A percentile compares a stretch with the other conserved stretches of the same genome.
Conservation (phyloP, 1,284 basidiomycete species). For the Rhodofomes roseus region DNA sequence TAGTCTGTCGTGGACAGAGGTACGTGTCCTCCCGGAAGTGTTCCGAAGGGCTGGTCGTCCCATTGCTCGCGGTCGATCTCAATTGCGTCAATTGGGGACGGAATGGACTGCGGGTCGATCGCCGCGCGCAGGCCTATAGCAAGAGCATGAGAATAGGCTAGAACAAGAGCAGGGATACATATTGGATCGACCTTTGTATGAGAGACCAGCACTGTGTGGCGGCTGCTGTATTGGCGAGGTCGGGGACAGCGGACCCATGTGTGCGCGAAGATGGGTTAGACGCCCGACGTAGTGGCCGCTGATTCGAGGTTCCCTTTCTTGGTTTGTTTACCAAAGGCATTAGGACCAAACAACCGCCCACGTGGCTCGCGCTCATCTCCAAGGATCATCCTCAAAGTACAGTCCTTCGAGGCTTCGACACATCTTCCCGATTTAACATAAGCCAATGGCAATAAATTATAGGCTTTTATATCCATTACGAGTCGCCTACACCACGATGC, state of each 20-base stretch:
- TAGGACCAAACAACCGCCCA: constrained; percentile 28
- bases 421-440: no score
- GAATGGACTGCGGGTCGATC: constrained; percentile 90
- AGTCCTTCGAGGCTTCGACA: no score
- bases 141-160: neutral
- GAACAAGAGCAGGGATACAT: neutral
- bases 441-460: no score
- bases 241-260: constrained; percentile 3
- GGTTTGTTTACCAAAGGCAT: constrained; percentile 3
- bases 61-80: constrained; percentile 84
- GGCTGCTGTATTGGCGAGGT: constrained; percentile 69
- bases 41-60: constrained; percentile 76
- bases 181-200: constrained; percentile 51
- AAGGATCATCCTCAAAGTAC: no score
- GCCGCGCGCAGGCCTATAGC: constrained; percentile 67
- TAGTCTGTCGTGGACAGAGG: constrained; percentile 90
- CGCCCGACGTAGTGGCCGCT: neutral
- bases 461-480: no score
- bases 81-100: constrained; percentile 83
- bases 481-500: no score
- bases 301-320: neutral
- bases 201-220: constrained; percentile 73
- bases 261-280: neutral
- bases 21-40: constrained; percentile 70
- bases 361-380: no score